These are phyloP conservation scores for Phytophthora syringae DNA, from an alignment of 352 stramenopile genomes.

Conservation along the genomic window DNA sequence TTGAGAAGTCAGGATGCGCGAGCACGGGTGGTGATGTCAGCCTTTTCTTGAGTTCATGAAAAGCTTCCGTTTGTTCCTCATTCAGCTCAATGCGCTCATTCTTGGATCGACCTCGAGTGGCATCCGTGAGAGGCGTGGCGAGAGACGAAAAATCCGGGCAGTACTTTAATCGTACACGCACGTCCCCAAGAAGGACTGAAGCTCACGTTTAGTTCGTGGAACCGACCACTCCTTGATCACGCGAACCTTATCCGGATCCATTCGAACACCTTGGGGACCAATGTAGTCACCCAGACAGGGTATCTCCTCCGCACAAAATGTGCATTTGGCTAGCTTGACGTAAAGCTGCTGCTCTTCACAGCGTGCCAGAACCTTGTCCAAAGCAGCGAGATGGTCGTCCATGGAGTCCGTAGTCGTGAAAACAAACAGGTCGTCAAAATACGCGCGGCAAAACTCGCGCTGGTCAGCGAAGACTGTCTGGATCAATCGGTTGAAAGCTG, in stretches of 20 bases:
- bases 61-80: not conserved
- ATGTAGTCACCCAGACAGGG: not conserved
- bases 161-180: not conserved
- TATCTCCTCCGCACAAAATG: constrained; percentile 5
- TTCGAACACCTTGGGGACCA: not conserved
- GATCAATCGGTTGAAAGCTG: not conserved
- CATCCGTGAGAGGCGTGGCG: not conserved
- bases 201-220: not conserved
- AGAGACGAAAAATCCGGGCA: not conserved
- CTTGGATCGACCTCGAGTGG: not conserved
- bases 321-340: constrained; percentile 19
- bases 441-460: not conserved
- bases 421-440: constrained; percentile 14
- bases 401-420: not conserved
- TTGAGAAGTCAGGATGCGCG: not conserved
- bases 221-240: not conserved
- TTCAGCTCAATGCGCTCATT: not conserved
- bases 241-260: not conserved
- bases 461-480: not conserved
- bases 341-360: constrained; percentile 4
- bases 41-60: not conserved
- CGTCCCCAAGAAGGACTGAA: not conserved
- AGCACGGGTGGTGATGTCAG: not conserved
- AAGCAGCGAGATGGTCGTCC: not conserved
- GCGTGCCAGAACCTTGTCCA: not conserved